These are phyloP conservation scores for Boletus barrowsii DNA, from an alignment of 768 basidiomycete genomes.

Conservation along the genomic window DNA sequence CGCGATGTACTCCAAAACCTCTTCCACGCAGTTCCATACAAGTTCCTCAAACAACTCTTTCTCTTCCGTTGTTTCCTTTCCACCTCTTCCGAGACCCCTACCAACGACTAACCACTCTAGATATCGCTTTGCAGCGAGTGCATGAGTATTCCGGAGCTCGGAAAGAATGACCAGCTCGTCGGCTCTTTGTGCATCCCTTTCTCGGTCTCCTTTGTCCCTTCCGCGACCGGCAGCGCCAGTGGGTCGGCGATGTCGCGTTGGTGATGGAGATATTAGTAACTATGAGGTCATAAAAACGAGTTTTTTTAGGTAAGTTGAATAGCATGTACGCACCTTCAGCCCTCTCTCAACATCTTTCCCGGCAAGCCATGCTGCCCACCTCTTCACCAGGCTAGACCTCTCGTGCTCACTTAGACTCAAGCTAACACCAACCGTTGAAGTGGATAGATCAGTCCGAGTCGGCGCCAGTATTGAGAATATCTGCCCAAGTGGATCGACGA, in stretches of 20 bases:
- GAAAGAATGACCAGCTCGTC: conserved; percentile 30
- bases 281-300: not conserved
- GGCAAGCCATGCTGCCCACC: conserved; percentile 81
- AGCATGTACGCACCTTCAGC: conserved; percentile 50
- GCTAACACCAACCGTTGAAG: not conserved
- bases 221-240: conserved; percentile 16
- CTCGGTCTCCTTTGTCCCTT: conserved; percentile 26
- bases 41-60: conserved; percentile 60
- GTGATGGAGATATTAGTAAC: conserved; percentile 23
- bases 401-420: conserved; percentile 24
- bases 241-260: conserved; percentile 18
- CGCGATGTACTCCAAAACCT: conserved; percentile 45
- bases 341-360: conserved; percentile 66
- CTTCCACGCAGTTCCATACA: conserved; percentile 52
- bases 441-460: conserved; percentile 4
- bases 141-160: conserved; percentile 21
- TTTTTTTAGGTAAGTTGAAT: not conserved
- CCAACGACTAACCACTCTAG: conserved; percentile 80
- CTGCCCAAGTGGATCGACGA: conserved; percentile 26
- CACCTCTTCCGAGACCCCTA: conserved; percentile 39
- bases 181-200: conserved; percentile 17
- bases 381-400: conserved; percentile 59
- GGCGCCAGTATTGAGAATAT: conserved; percentile 27
- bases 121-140: conserved; percentile 60
- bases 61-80: conserved; percentile 21